phyloP scores from a whole-genome alignment of 1,139 yeast species.

The Hyphopichia fennica region DNA sequence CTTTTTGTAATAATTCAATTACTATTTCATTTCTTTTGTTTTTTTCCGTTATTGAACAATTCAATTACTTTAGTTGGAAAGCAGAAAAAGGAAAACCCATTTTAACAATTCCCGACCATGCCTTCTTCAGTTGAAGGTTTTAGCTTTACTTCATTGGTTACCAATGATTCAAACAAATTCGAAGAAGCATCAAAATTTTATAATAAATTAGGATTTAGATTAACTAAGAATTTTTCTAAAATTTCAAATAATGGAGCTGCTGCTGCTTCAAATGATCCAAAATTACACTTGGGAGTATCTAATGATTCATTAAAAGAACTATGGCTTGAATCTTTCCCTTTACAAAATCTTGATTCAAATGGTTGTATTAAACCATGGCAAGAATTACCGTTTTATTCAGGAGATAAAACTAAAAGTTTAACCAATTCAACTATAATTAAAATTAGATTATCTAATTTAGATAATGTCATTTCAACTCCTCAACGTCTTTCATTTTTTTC shows the following conservation, averaged over 20 bases:
- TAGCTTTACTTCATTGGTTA: constrained; percentile 58
- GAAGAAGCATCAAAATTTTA: constrained; percentile 53
- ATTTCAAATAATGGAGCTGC: constrained; percentile 42
- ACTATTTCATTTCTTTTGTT: too few species aligned
- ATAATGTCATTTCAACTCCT: constrained; percentile 23
- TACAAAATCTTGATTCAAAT: constrained; percentile 46
- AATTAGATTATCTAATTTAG: constrained; percentile 50
- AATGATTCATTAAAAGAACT: constrained; percentile 64
- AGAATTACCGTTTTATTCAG: constrained; percentile 55
- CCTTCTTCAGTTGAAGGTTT: constrained; percentile 18
- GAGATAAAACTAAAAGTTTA: constrained; percentile 36
- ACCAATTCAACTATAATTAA: constrained; percentile 46
- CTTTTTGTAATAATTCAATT: neutral
- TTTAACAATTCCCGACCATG: constrained; percentile 5
- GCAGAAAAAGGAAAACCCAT: too few species aligned
- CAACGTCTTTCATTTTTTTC: constrained; percentile 53
- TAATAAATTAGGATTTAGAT: constrained; percentile 55
- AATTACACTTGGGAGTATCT: constrained; percentile 52
- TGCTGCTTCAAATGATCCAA: constrained; percentile 27
- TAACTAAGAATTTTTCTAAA: constrained; percentile 56
- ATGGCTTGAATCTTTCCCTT: constrained; percentile 71
- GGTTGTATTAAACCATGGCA: constrained; percentile 60
- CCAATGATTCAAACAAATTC: constrained; percentile 50
- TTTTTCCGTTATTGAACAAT: too few species aligned
- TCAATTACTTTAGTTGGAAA: too few species aligned